phyloP scores from a whole-genome alignment of 805 yeast species.

The Komagataella phaffii region DNA sequence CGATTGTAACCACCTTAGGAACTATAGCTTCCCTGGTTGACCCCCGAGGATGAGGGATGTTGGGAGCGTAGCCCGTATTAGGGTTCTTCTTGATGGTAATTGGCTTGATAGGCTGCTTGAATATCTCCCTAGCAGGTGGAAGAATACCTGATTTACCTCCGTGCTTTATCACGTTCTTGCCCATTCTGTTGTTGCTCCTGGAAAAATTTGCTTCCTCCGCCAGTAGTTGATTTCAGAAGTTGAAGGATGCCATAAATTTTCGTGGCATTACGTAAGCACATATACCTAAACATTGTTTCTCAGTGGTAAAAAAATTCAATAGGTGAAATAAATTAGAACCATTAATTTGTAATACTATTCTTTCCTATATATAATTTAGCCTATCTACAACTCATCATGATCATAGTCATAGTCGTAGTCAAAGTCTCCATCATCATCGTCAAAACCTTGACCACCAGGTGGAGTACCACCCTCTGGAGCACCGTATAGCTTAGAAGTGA shows the following conservation, averaged over 20 bases:
- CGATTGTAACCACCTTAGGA: constrained; percentile 45
- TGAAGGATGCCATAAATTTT: not conserved
- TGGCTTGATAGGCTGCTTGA: constrained; percentile 54
- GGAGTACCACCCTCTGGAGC: constrained; percentile 35
- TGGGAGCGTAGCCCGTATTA: constrained; percentile 59
- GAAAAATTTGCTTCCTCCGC: not conserved
- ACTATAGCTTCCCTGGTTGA: constrained; percentile 39
- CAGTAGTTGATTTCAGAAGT: not conserved
- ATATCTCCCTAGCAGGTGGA: constrained; percentile 65
- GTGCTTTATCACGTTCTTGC: constrained; percentile 34
- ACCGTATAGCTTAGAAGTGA: constrained; percentile 75
- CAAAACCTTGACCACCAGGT: constrained; percentile 11
- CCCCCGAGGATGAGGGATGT: constrained; percentile 52
- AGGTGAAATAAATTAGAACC: not conserved
- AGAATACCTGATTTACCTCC: constrained; percentile 71
- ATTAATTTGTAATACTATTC: not conserved
- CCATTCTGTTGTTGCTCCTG: constrained; percentile 19
- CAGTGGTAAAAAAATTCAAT: not conserved
- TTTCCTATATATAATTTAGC: not conserved
- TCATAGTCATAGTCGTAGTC: constrained; percentile 35
- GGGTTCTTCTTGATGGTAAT: constrained; percentile 32
- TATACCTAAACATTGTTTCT: not conserved
- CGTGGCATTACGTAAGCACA: not conserved
- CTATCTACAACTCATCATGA: constrained; percentile 43
- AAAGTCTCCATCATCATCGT: constrained; percentile 29